These are phyloP conservation scores for Candida sanyaensis DNA, from an alignment of 1,139 yeast genomes.

Conservation along the genomic window DNA sequence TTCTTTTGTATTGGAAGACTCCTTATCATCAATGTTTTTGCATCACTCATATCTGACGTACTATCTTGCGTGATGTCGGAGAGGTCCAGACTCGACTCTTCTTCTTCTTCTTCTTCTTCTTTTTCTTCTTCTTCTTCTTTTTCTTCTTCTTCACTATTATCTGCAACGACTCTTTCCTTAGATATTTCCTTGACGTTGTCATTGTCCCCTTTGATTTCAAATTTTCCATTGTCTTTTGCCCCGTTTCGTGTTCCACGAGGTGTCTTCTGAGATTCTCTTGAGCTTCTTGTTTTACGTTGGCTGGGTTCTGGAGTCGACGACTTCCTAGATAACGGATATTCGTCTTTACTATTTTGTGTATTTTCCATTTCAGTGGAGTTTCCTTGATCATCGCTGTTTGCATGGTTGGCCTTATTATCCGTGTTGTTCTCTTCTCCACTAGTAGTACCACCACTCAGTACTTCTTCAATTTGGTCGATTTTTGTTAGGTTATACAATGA, in stretches of 20 bases:
- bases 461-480: slow-evolving; percentile 52
- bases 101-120: slow-evolving; percentile 10
- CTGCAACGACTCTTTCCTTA: background rate
- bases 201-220: slow-evolving; percentile 4
- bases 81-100: no score
- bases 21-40: no score
- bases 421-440: slow-evolving; percentile 7
- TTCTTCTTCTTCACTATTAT: slow-evolving; percentile 7
- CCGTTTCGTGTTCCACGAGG: slow-evolving; percentile 6
- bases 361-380: slow-evolving; percentile 8
- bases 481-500: slow-evolving; percentile 56
- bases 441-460: slow-evolving; percentile 12
- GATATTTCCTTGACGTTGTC: slow-evolving; percentile 10
- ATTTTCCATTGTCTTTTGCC: slow-evolving; percentile 11
- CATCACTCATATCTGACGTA: no score
- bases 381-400: slow-evolving; percentile 35
- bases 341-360: slow-evolving; percentile 8
- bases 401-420: slow-evolving; percentile 6
- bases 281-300: slow-evolving; percentile 7
- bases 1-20: no score
- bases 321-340: slow-evolving; percentile 4
- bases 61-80: no score
- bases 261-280: slow-evolving; percentile 6
- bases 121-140: slow-evolving; percentile 18
- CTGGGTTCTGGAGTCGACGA: slow-evolving; percentile 7